phyloP scores from a whole-genome alignment of 495 filamentous ascomycete species.

The Cercophora sp. region DNA sequence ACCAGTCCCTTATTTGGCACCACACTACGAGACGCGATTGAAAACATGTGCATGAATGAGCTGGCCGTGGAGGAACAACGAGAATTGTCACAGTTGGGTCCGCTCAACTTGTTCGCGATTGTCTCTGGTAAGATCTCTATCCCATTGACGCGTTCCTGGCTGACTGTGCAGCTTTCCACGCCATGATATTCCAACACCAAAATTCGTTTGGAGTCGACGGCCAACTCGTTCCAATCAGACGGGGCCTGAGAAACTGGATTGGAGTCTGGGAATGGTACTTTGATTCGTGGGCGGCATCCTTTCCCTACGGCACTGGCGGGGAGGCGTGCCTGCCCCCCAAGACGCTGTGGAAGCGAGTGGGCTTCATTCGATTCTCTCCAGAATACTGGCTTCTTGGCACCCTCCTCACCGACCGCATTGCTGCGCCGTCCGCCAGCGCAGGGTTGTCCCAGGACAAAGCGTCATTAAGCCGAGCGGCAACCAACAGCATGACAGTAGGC shows the following conservation, averaged over 20 bases:
- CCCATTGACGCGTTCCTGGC: background rate
- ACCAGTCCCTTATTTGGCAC: constrained; percentile 21
- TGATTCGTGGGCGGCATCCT: constrained; percentile 8
- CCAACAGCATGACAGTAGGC: background rate
- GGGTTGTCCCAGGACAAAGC: background rate
- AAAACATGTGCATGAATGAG: constrained; percentile 18
- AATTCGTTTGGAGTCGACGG: constrained; percentile 28
- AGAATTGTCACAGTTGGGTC: constrained; percentile 22
- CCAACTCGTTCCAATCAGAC: constrained; percentile 27
- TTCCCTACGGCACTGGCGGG: constrained; percentile 19
- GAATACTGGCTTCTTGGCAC: constrained; percentile 31
- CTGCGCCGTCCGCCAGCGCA: background rate
- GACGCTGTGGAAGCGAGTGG: constrained; percentile 27
- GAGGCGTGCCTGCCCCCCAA: constrained; percentile 15
- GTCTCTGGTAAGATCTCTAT: constrained; percentile 25
- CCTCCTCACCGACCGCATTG: constrained; percentile 25
- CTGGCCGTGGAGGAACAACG: constrained; percentile 12
- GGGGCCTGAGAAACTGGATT: constrained; percentile 29
- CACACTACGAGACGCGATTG: constrained; percentile 26
- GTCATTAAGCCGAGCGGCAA: too few relatives aligned
- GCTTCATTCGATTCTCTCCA: constrained; percentile 23
- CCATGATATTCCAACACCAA: constrained; percentile 33
- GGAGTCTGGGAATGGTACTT: constrained; percentile 25
- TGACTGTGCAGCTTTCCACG: constrained; percentile 24
- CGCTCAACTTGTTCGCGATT: constrained; percentile 28